These are phyloP conservation scores for Hordeum marinum DNA, from an alignment of 176 grass and related monocot species.

Conservation along the genomic window DNA sequence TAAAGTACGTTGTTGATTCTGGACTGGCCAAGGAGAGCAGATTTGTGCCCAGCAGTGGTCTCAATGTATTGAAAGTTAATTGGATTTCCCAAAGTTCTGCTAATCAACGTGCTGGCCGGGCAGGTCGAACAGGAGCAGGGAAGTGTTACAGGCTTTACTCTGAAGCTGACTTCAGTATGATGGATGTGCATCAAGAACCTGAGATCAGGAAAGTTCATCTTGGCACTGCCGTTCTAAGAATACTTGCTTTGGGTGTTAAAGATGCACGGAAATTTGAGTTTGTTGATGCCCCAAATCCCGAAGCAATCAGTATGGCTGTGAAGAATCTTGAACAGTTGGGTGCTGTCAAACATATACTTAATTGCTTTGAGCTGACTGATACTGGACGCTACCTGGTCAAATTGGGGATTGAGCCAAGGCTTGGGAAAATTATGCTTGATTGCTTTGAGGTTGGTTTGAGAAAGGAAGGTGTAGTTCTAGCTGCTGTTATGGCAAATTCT, in stretches of 20 bases:
- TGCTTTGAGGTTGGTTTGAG: too few relatives aligned
- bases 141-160: slow-evolving; percentile 97
- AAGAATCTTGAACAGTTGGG: slow-evolving; percentile 80
- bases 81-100: slow-evolving; percentile 89
- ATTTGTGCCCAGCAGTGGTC: slow-evolving; percentile 65
- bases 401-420: slow-evolving; percentile 81
- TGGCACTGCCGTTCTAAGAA: slow-evolving; percentile 76
- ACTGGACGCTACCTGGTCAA: slow-evolving; percentile 62
- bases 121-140: slow-evolving; percentile 68
- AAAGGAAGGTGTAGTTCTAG: too few relatives aligned
- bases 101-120: slow-evolving; percentile 79
- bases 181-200: slow-evolving; percentile 90
- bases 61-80: slow-evolving; percentile 79
- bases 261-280: slow-evolving; percentile 78
- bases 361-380: slow-evolving; percentile 65
- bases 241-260: slow-evolving; percentile 72
- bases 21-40: slow-evolving; percentile 84
- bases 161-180: slow-evolving; percentile 70
- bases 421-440: slow-evolving; percentile 95
- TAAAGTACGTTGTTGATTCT: slow-evolving; percentile 90
- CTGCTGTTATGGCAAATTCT: too few relatives aligned
- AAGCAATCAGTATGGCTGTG: slow-evolving; percentile 63
- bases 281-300: slow-evolving; percentile 80
- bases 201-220: slow-evolving; percentile 95
- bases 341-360: slow-evolving; percentile 43